Evolutionary conservation across 495 filamentous ascomycete species (phyloP), one percentile per base, ranked within the genome.

Genomic region (Podospora tetraspora): DNA sequence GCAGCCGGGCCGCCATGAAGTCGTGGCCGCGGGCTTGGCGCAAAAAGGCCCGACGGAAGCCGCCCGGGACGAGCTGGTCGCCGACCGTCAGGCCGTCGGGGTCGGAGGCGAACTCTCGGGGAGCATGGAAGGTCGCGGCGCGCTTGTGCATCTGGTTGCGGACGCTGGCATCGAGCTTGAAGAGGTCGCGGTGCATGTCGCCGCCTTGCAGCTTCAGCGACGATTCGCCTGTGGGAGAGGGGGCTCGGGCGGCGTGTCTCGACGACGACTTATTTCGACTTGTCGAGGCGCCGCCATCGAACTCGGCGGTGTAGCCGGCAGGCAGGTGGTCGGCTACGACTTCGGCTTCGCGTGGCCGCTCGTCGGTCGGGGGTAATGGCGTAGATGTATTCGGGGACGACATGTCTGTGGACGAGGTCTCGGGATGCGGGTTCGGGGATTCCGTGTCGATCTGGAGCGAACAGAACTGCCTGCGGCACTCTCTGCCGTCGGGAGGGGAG

Each of bases 121-220:
- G 77, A 59, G 79, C 74, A 56, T 88, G 85, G 72, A 90, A 90
- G 21, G 86, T 89, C 61, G 82, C 82, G 11, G 88, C 80, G 57
- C 88, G 81, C 70, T 83, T 79, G 63, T 84, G 83, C 57, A 79
- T 72, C 61, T 77, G 79, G 21, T 74, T 79, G 59, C 82, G 80
- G 21, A 79, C 82, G 60, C 82, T 82, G n/a, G 84, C 81, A 13
- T 84, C 80, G 34, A 87, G 82, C 69, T 84, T 86, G 80, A 89
- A 91, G n/a, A 90, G 82, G 70, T 88, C 87, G 24, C 88, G 84
- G 74, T 90, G 88, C 23, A 90, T 85, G 72, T 91, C 89, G 37
- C 89, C 89, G 21, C 88, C 89, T 71, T 88, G 88, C 1, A 91
- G 80, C 62, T 75, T 84, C 62, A 90, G 76, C 0, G 88, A 89